Conservation (phyloP, 1,284 basidiomycete genomes). For the Cryptococcus sp. region DNA sequence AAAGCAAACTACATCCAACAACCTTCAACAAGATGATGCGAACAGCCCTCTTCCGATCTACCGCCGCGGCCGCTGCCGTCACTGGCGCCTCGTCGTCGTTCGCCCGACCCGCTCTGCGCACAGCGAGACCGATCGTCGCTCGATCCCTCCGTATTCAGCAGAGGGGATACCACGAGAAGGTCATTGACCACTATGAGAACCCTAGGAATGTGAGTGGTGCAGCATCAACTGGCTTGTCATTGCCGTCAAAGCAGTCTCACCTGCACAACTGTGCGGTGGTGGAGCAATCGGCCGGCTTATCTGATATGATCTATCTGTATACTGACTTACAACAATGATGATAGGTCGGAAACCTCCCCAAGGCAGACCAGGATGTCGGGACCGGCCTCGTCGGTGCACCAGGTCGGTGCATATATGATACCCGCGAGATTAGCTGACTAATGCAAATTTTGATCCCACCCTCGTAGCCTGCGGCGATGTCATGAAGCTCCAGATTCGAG, state of each 20-base stretch:
- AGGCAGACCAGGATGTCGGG: slow-evolving; percentile 87
- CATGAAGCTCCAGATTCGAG: slow-evolving; percentile 99
- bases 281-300: too few relatives aligned
- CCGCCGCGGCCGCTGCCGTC: slow-evolving; percentile 1
- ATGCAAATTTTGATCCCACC: background rate
- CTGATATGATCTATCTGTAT: background rate
- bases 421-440: background rate
- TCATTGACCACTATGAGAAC: slow-evolving; percentile 93
- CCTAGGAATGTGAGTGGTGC: slow-evolving; percentile 90
- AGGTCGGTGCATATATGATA: slow-evolving; percentile 63
- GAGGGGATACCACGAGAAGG: slow-evolving; percentile 86
- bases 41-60: slow-evolving; percentile 2
- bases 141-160: slow-evolving; percentile 12
- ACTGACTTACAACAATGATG: background rate
- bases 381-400: slow-evolving; percentile 98
- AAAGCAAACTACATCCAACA: background rate
- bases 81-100: background rate
- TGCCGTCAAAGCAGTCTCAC: background rate
- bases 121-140: slow-evolving; percentile 1
- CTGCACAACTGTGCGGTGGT: too few relatives aligned
- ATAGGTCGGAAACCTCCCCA: slow-evolving; percentile 81
- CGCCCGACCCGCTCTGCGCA: background rate
- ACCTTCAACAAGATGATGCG: slow-evolving; percentile 1
- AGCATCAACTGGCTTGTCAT: slow-evolving; percentile 44
- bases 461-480: slow-evolving; percentile 65